A percentile compares a stretch with the other conserved stretches of the same genome.
phyloP scores from a whole-genome alignment of 148 eudicot species.

The Rhododendron simsii region DNA sequence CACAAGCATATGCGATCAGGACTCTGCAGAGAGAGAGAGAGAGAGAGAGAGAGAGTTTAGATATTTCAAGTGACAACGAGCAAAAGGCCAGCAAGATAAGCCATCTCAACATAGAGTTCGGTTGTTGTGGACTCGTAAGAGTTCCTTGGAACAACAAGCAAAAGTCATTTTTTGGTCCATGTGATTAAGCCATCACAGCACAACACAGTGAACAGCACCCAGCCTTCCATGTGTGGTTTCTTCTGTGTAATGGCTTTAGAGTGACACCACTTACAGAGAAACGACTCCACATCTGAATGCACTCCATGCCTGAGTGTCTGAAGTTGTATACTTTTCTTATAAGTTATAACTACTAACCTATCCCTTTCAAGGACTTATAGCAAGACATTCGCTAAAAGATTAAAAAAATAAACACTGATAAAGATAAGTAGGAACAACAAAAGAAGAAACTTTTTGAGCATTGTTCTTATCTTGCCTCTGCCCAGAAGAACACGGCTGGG shows the following conservation, averaged over 20 bases:
- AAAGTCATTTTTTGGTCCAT: not conserved
- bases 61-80: not conserved
- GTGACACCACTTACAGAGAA: not conserved
- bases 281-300: not conserved
- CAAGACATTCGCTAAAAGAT: not conserved
- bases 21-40: conserved; percentile 29
- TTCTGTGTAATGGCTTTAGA: not conserved
- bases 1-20: conserved; percentile 56
- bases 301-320: not conserved
- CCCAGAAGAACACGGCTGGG: conserved; percentile 61
- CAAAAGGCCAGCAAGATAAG: not conserved
- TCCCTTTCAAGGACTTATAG: not conserved
- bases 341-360: not conserved
- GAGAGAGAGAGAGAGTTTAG: not conserved
- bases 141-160: not conserved
- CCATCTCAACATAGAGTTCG: not conserved
- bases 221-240: not conserved
- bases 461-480: conserved; percentile 54
- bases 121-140: not conserved
- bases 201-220: not conserved
- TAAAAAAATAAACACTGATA: not conserved
- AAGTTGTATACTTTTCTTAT: not conserved
- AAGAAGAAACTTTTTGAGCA: not conserved
- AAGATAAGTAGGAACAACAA: not conserved
- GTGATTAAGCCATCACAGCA: conserved; percentile 9